Conservation (phyloP, 2,329 filamentous ascomycete genomes). For the Cordyceps farinosa region DNA sequence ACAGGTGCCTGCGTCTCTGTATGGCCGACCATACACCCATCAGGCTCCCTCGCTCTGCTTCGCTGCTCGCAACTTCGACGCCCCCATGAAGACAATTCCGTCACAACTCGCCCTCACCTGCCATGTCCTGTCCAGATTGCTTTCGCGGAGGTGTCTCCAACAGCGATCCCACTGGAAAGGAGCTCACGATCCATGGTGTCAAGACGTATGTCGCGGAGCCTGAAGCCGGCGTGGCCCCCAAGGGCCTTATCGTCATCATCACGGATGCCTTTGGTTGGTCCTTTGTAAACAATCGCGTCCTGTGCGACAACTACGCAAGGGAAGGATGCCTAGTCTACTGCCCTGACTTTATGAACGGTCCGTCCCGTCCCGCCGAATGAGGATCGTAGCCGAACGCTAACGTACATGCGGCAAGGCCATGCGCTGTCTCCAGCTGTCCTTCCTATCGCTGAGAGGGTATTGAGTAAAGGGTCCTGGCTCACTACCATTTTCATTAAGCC, state of each 20-base stretch:
- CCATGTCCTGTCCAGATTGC: not conserved
- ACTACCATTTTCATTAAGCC: conserved; percentile 14
- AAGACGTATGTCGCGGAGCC: conserved; percentile 27
- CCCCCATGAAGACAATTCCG: not conserved
- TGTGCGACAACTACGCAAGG: conserved; percentile 49
- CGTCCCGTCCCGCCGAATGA: not conserved
- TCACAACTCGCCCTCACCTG: not conserved
- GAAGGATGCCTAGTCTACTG: conserved; percentile 45
- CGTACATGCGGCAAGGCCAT: not conserved
- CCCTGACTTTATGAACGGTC: conserved; percentile 49
- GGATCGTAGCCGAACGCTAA: not conserved
- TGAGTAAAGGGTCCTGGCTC: conserved; percentile 4
- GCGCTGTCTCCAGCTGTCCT: conserved; percentile 4
- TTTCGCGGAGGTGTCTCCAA: not conserved
- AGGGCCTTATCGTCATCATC: conserved; percentile 48
- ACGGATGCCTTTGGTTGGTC: conserved; percentile 52
- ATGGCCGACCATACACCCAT: no score
- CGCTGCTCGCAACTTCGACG: not conserved
- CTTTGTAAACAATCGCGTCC: conserved; percentile 46
- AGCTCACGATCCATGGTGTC: conserved; percentile 25
- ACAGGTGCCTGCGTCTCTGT: no score
- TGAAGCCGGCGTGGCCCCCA: conserved; percentile 23
- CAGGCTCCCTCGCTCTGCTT: no score
- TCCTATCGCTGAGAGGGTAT: conserved; percentile 7
- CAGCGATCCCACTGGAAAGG: conserved; percentile 21